Conservation (phyloP, 176 grass and related monocot genomes). For the Cenchrus purpureus region DNA sequence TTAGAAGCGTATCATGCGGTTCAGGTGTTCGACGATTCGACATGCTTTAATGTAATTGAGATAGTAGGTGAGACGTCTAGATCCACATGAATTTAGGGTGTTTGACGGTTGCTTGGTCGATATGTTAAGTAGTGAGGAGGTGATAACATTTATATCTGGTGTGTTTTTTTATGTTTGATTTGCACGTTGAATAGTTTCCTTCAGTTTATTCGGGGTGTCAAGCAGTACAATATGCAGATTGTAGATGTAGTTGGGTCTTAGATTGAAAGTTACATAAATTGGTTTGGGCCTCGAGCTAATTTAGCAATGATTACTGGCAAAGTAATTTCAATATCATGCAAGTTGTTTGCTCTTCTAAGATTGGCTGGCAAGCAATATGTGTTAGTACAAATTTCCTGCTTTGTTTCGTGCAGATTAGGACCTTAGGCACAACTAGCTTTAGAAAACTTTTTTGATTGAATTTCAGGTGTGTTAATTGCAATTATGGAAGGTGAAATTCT, state of each 20-base stretch:
- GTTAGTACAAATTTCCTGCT: background rate
- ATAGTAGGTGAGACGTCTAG: constrained; percentile 30
- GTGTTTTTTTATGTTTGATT: background rate
- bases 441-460: background rate
- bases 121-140: background rate
- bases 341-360: background rate
- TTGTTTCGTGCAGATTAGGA: background rate
- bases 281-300: background rate
- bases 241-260: background rate
- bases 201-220: background rate
- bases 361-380: background rate
- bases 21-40: background rate
- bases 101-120: background rate
- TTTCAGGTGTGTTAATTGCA: background rate
- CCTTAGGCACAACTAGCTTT: background rate
- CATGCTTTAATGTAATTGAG: background rate
- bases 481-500: background rate
- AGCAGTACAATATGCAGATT: background rate
- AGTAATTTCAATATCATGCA: background rate
- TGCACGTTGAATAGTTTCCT: background rate
- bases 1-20: background rate
- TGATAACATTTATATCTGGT: background rate
- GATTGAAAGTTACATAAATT: background rate
- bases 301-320: background rate
- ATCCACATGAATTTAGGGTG: constrained; percentile 27